Percentiles rank a stretch among this genome's conserved stretches.
These are phyloP conservation scores for Striga hermonthica DNA, from an alignment of 305 asterid species.

Conservation along the genomic window DNA sequence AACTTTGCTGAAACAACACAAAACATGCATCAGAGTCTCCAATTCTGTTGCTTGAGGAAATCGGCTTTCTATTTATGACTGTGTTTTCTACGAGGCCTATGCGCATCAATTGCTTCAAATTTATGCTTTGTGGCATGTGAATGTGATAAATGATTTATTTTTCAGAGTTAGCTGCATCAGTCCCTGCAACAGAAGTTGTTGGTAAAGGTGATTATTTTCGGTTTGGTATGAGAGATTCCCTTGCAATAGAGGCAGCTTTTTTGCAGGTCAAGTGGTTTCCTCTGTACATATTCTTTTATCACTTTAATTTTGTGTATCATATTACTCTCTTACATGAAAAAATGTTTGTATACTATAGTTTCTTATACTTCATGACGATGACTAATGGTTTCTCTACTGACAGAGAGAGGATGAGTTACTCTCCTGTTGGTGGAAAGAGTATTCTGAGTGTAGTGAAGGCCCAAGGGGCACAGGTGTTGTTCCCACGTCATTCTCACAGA, in stretches of 20 bases:
- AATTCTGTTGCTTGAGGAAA: neutral
- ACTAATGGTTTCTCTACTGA: constrained; percentile 21
- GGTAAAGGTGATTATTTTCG: constrained; percentile 95
- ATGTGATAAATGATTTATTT: constrained; percentile 26
- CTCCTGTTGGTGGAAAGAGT: constrained; percentile 94
- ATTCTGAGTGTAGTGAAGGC: constrained; percentile 93
- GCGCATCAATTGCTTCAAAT: constrained; percentile 9
- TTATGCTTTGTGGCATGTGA: constrained; percentile 3
- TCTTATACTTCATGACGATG: constrained; percentile 27
- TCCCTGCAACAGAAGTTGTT: constrained; percentile 73
- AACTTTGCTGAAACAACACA: no score
- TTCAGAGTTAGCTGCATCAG: constrained; percentile 85
- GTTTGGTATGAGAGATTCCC: constrained; percentile 98
- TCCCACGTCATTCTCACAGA: constrained; percentile 34
- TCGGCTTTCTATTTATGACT: neutral
- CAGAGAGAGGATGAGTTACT: constrained; percentile 94
- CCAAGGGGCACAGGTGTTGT: constrained; percentile 50
- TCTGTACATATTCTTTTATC: constrained; percentile 22
- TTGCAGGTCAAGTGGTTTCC: constrained; percentile 64
- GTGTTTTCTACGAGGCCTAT: constrained; percentile 18
- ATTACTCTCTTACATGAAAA: constrained; percentile 12
- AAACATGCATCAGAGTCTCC: no score
- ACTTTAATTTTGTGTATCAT: constrained; percentile 19
- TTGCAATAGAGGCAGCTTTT: constrained; percentile 93
- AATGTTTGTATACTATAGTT: neutral